Evolutionary conservation across 495 filamentous ascomycete genomes (phyloP).

Genomic region (Penicillium pancosmium): DNA sequence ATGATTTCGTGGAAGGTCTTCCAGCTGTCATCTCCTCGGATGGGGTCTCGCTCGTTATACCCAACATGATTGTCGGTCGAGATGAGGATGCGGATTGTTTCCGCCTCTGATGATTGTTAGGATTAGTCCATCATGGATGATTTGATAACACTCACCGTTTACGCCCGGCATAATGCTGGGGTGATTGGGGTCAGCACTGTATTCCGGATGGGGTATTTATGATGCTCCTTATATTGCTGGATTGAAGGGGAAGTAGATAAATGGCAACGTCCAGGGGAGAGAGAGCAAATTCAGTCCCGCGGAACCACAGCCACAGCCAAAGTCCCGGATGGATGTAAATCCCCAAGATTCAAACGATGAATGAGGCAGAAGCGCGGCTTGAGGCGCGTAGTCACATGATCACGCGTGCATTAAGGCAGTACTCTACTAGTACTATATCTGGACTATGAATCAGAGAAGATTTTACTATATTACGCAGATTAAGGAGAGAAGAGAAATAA

Average conservation of each 20-base stretch:
- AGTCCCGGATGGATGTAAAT: neutral
- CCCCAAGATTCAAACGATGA: neutral
- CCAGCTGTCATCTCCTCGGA: constrained; percentile 96
- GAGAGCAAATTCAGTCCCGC: too few relatives aligned
- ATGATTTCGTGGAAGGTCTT: constrained; percentile 94
- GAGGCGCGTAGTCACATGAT: constrained; percentile 22
- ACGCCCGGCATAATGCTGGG: constrained; percentile 29
- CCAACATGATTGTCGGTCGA: constrained; percentile 98
- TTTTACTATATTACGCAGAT: too few relatives aligned
- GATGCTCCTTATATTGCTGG: too few relatives aligned
- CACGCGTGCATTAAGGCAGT: constrained; percentile 7
- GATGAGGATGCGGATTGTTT: constrained; percentile 93
- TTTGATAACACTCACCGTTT: constrained; percentile 13
- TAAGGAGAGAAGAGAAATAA: neutral
- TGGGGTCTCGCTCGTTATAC: constrained; percentile 88
- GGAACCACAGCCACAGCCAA: neutral
- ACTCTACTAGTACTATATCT: too few relatives aligned
- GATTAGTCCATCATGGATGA: neutral
- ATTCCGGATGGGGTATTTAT: too few relatives aligned
- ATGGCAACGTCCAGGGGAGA: too few relatives aligned
- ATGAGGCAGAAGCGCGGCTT: neutral
- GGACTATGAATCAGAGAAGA: neutral
- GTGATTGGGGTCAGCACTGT: too few relatives aligned
- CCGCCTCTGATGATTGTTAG: constrained; percentile 55
- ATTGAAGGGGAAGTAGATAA: too few relatives aligned